phyloP scores from a whole-genome alignment of 1,139 yeast genomes.

The Meyerozyma smithsonii region DNA sequence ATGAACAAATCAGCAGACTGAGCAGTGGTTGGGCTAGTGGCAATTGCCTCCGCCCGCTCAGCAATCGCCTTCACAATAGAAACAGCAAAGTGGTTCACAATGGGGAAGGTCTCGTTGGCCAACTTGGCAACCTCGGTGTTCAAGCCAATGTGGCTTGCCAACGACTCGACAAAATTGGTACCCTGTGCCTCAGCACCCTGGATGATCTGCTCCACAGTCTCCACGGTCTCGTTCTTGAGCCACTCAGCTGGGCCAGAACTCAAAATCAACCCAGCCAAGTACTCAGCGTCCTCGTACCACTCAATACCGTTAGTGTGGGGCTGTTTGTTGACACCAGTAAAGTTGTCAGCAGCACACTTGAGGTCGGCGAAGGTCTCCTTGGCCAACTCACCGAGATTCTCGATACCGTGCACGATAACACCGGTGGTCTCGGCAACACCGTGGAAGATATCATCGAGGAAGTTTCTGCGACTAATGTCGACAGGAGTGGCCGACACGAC shows the following conservation, averaged over 20 bases:
- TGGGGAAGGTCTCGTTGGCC: background rate
- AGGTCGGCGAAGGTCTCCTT: background rate
- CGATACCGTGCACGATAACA: background rate
- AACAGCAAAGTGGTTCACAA: background rate
- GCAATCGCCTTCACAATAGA: background rate
- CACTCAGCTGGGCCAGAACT: background rate
- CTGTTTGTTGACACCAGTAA: background rate
- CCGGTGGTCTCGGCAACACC: background rate
- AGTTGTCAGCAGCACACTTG: constrained; percentile 2
- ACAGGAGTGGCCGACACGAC: constrained; percentile 1
- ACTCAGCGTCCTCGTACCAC: constrained; percentile 3
- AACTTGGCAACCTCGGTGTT: background rate
- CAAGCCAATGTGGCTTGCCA: background rate
- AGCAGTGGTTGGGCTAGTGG: background rate
- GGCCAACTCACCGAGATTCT: background rate
- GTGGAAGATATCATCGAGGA: background rate
- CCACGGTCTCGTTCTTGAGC: background rate
- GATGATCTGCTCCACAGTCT: background rate
- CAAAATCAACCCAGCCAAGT: constrained; percentile 2
- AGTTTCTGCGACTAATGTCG: background rate
- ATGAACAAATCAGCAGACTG: background rate
- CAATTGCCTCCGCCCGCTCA: background rate
- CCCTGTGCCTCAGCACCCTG: background rate
- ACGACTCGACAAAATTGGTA: background rate
- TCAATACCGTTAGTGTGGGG: constrained; percentile 3